phyloP scores from a whole-genome alignment of 345 rosid species.

The Gossypium bickii region DNA sequence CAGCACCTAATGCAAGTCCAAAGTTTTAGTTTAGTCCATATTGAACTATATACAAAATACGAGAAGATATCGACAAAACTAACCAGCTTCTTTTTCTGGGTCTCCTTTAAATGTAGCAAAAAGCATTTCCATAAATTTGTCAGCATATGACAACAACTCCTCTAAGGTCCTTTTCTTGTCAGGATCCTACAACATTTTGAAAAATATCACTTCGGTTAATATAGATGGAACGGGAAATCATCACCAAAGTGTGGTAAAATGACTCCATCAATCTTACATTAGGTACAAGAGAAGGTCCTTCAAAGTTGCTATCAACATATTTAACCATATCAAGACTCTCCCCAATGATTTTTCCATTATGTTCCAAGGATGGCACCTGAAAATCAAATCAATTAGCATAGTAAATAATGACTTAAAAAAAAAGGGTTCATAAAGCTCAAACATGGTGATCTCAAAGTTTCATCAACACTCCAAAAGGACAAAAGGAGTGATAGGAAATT shows the following conservation, averaged over 20 bases:
- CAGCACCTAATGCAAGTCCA: slow-evolving; percentile 46
- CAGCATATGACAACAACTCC: slow-evolving; percentile 58
- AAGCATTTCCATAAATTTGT: slow-evolving; percentile 39
- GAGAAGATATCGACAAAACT: slow-evolving; percentile 5
- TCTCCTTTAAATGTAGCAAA: slow-evolving; percentile 63
- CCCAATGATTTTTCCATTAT: slow-evolving; percentile 76
- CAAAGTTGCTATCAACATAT: slow-evolving; percentile 75
- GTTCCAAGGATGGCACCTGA: slow-evolving; percentile 90
- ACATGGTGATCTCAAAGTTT: neutral
- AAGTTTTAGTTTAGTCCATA: neutral
- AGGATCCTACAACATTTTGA: slow-evolving; percentile 53
- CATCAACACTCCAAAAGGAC: too few relatives aligned
- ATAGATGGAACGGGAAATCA: neutral
- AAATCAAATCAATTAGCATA: slow-evolving; percentile 7
- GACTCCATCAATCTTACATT: slow-evolving; percentile 33
- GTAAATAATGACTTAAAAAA: neutral
- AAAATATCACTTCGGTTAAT: neutral
- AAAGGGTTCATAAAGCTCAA: neutral
- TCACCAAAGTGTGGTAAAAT: neutral
- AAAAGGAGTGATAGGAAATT: neutral
- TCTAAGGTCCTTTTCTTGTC: slow-evolving; percentile 51
- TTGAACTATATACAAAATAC: neutral
- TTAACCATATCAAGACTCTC: slow-evolving; percentile 83
- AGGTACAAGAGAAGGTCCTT: slow-evolving; percentile 72
- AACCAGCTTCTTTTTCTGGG: slow-evolving; percentile 49